Conservation (phyloP, 208 protist genomes). For the Crithidia thermophila region DNA sequence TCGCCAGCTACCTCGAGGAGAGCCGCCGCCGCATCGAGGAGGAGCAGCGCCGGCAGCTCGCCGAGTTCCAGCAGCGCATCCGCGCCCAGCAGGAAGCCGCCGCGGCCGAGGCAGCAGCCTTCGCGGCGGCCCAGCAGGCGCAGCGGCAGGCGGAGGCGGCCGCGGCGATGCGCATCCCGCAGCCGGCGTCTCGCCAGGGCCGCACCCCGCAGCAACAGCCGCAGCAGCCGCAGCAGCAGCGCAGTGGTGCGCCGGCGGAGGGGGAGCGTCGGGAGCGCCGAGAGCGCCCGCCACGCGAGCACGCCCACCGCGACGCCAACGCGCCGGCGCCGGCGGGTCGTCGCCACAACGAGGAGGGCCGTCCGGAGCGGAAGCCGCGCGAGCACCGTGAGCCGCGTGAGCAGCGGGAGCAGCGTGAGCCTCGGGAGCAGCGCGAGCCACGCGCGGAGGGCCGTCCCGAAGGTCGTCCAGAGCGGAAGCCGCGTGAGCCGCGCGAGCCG, state of each 20-base stretch:
- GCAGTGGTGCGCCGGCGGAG: not conserved
- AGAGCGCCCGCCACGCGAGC: constrained; percentile 24
- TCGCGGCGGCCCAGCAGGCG: constrained; percentile 1
- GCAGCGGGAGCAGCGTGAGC: not conserved
- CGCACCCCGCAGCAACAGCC: constrained; percentile 11
- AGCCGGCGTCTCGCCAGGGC: constrained; percentile 25
- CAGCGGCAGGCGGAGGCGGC: constrained; percentile 16
- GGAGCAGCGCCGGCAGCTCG: constrained; percentile 34
- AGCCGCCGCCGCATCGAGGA: constrained; percentile 31
- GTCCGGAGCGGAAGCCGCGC: constrained; percentile 31
- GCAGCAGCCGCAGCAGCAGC: constrained; percentile 7
- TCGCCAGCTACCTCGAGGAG: constrained; percentile 54
- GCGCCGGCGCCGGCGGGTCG: not conserved
- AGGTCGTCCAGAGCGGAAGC: constrained; percentile 14
- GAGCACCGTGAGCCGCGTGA: constrained; percentile 19
- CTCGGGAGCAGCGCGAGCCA: not conserved
- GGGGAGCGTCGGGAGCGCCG: constrained; percentile 23
- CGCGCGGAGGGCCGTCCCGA: constrained; percentile 23
- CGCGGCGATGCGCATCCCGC: constrained; percentile 12
- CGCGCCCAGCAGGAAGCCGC: constrained; percentile 33
- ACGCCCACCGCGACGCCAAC: constrained; percentile 13
- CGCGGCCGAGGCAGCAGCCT: constrained; percentile 3
- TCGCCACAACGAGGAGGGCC: constrained; percentile 13
- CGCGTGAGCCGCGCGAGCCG: constrained; percentile 5
- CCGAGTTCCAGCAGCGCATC: constrained; percentile 42